A percentile compares a stretch with the other conserved stretches of the same genome.
Evolutionary conservation across 139 green algal species (phyloP).

Genomic region (Medakamo hakoo): DNA sequence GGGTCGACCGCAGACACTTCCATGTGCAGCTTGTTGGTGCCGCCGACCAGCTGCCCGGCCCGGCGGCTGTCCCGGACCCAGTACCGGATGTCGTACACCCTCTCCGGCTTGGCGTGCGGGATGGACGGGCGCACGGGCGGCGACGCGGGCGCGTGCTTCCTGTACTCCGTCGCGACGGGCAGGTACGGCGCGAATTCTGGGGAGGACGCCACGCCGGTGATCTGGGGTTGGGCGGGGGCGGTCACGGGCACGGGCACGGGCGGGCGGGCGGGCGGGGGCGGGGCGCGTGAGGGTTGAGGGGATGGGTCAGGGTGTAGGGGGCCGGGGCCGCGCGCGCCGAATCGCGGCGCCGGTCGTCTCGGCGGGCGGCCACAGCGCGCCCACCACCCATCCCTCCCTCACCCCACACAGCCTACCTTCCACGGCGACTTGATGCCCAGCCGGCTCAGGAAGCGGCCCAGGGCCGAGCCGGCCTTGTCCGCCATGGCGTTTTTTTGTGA

Average conservation of each 20-base stretch:
- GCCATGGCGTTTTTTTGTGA: no score
- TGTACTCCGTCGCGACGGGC: slow-evolving; percentile 15
- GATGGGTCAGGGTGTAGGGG: neutral
- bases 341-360: neutral
- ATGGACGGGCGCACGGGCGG: slow-evolving; percentile 35
- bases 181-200: slow-evolving; percentile 21
- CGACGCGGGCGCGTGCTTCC: slow-evolving; percentile 13
- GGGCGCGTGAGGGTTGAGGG: neutral
- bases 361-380: no score
- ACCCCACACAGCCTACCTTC: no score
- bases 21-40: slow-evolving; percentile 20
- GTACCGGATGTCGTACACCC: slow-evolving; percentile 67
- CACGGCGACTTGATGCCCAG: no score
- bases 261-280: neutral
- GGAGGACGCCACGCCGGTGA: slow-evolving; percentile 18
- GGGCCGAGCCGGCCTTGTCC: no score
- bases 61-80: slow-evolving; percentile 28
- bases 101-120: slow-evolving; percentile 30
- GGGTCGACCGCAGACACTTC: slow-evolving; percentile 7
- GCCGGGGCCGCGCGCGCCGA: slow-evolving; percentile 2
- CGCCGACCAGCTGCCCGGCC: slow-evolving; percentile 18
- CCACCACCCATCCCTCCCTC: no score
- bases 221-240: no score
- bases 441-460: no score
- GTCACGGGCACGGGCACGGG: no score